A percentile compares a stretch with the other conserved stretches of the same genome.
Evolutionary conservation across 345 rosid species (phyloP).

Genomic region (Nasturtium officinale): DNA sequence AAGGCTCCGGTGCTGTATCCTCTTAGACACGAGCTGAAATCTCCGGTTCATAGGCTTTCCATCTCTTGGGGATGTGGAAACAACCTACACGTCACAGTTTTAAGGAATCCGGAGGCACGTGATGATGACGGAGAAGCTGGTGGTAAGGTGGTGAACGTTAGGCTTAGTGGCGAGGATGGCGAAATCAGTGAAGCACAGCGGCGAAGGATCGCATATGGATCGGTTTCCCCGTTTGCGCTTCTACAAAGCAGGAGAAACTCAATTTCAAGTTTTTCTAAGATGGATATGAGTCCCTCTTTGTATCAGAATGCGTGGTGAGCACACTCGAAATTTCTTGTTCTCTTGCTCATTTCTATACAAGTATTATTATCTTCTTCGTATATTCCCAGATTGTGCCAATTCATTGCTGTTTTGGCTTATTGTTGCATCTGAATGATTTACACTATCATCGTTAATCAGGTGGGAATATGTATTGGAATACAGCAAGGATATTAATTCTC

Average conservation of each 20-base stretch:
- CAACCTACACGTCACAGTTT: constrained; percentile 73
- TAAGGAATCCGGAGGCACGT: constrained; percentile 42
- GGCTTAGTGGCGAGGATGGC: constrained; percentile 60
- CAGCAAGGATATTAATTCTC: constrained; percentile 71
- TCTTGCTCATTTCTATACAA: not conserved
- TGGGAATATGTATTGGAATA: constrained; percentile 91
- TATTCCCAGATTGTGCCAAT: not conserved
- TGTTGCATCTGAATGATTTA: not conserved
- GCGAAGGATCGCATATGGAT: constrained; percentile 84
- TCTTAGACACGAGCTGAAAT: constrained; percentile 63
- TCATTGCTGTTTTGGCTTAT: not conserved
- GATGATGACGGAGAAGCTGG: constrained; percentile 47
- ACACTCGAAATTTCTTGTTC: constrained; percentile 6
- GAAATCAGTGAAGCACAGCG: constrained; percentile 68
- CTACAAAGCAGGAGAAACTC: constrained; percentile 83
- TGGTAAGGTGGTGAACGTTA: constrained; percentile 73
- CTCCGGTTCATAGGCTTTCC: constrained; percentile 70
- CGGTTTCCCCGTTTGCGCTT: constrained; percentile 86
- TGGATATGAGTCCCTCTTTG: constrained; percentile 57
- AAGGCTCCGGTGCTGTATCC: constrained; percentile 54
- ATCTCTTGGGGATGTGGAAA: constrained; percentile 87
- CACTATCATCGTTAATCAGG: constrained; percentile 46
- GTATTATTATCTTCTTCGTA: not conserved
- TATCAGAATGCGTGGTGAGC: constrained; percentile 72
- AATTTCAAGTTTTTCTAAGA: constrained; percentile 54